Percentiles rank a stretch among this genome's conserved stretches.
phyloP scores from a whole-genome alignment of 805 yeast genomes.

The Hermanozyma aechmeae region DNA sequence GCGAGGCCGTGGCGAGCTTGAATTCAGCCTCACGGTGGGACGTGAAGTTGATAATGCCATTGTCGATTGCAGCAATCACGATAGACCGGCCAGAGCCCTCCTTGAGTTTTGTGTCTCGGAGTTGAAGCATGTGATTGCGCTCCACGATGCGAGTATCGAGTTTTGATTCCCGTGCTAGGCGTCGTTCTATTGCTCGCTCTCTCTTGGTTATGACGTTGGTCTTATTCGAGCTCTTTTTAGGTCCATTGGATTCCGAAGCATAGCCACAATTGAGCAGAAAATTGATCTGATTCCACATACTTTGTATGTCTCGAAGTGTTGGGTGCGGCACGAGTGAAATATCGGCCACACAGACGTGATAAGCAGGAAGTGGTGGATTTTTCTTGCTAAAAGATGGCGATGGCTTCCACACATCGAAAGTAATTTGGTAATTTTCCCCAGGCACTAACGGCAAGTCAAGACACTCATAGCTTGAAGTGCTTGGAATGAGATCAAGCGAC shows the following conservation, averaged over 20 bases:
- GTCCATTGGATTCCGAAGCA: no score
- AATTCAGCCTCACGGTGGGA: constrained; percentile 44
- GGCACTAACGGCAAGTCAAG: no score
- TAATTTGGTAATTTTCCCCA: constrained; percentile 28
- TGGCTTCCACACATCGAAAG: constrained; percentile 82
- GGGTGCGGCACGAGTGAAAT: constrained; percentile 39
- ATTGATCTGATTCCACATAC: constrained; percentile 12
- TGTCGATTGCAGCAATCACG: constrained; percentile 63
- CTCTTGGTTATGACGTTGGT: constrained; percentile 1
- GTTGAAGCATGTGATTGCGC: constrained; percentile 17
- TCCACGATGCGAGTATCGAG: constrained; percentile 15
- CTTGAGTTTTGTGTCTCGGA: constrained; percentile 35
- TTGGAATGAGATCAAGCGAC: constrained; percentile 14
- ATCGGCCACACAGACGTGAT: constrained; percentile 53
- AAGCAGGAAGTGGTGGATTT: constrained; percentile 65
- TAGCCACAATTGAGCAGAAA: no score
- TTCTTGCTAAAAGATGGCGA: constrained; percentile 59
- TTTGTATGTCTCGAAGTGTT: constrained; percentile 29
- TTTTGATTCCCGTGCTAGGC: constrained; percentile 16
- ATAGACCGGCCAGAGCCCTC: constrained; percentile 43
- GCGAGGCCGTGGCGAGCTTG: constrained; percentile 1
- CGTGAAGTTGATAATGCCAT: constrained; percentile 67
- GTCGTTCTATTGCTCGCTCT: constrained; percentile 6
- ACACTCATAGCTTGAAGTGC: no score
- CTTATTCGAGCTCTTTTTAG: not conserved